Conservation (phyloP, 1,139 yeast species). For the Pneumocystis carinii region DNA sequence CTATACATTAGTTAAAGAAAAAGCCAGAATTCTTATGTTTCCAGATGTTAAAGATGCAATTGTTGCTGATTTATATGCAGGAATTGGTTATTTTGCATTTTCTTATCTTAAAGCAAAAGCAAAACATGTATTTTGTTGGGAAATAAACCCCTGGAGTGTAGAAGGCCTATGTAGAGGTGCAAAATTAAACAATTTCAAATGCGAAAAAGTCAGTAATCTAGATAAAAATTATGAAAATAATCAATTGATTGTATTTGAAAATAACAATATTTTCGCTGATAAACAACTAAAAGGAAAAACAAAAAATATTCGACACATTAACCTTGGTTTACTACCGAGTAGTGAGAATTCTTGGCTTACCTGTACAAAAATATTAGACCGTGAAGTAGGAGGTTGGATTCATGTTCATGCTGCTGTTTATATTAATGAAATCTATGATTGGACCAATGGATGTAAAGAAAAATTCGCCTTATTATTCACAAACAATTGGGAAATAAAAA, state of each 20-base stretch:
- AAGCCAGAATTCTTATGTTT: conserved; percentile 44
- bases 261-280: conserved; percentile 40
- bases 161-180: conserved; percentile 54
- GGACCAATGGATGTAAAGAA: conserved; percentile 19
- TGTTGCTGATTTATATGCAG: conserved; percentile 62
- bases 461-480: conserved; percentile 6
- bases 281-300: conserved; percentile 1
- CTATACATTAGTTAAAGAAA: conserved; percentile 41
- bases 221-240: conserved; percentile 19
- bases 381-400: conserved; percentile 20
- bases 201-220: conserved; percentile 22
- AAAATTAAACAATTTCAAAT: conserved; percentile 30
- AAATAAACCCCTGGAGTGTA: conserved; percentile 71
- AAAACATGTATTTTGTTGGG: conserved; percentile 54
- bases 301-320: conserved; percentile 39
- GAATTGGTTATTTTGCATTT: conserved; percentile 73
- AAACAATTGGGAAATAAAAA: not conserved
- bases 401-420: conserved; percentile 72
- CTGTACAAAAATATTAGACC: conserved; percentile 23
- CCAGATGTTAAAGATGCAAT: conserved; percentile 27
- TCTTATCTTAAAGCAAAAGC: conserved; percentile 49
- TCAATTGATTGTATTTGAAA: conserved; percentile 38
- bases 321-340: conserved; percentile 62
- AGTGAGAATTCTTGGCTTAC: conserved; percentile 48
- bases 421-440: conserved; percentile 28